Percentiles rank a stretch among this genome's conserved stretches.
phyloP scores from a whole-genome alignment of 2,329 filamentous ascomycete genomes.

The Stagonosporopsis rhizophila region DNA sequence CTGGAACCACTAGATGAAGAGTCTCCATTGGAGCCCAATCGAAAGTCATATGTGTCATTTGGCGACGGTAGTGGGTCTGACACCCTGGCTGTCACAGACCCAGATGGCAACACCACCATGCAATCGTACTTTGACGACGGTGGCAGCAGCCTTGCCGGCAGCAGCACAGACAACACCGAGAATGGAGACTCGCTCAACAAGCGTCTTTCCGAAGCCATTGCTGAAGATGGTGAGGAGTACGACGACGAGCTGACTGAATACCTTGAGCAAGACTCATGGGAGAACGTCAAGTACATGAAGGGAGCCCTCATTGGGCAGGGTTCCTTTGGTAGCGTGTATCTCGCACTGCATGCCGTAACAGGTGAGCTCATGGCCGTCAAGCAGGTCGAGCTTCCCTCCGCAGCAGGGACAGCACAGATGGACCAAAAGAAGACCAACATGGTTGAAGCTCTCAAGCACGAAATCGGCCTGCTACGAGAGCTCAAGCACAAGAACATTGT shows the following conservation, averaged over 20 bases:
- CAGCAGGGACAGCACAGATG: conserved; percentile 72
- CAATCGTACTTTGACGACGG: conserved; percentile 88
- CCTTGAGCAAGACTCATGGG: conserved; percentile 90
- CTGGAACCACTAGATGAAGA: conserved; percentile 92
- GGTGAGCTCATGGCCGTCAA: conserved; percentile 98
- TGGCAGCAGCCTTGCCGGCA: conserved; percentile 74
- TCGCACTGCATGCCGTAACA: conserved; percentile 93
- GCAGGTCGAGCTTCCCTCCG: conserved; percentile 90
- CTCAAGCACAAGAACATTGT: conserved; percentile 97
- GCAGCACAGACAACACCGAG: conserved; percentile 65
- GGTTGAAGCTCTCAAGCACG: conserved; percentile 95
- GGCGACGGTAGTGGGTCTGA: conserved; percentile 74
- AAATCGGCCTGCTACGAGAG: conserved; percentile 92
- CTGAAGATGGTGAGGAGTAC: conserved; percentile 88
- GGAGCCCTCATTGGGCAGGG: conserved; percentile 96
- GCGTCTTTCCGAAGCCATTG: conserved; percentile 80
- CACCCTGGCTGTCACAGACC: conserved; percentile 75
- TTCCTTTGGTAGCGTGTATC: conserved; percentile 93
- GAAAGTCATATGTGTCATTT: conserved; percentile 95
- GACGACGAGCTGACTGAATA: conserved; percentile 92
- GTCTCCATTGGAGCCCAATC: conserved; percentile 81
- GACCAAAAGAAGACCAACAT: conserved; percentile 96
- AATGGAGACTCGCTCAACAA: conserved; percentile 77
- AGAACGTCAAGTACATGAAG: conserved; percentile 99
- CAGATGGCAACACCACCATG: conserved; percentile 71